Conservation (phyloP, 1,284 basidiomycete genomes). For the Melampsora americana region DNA sequence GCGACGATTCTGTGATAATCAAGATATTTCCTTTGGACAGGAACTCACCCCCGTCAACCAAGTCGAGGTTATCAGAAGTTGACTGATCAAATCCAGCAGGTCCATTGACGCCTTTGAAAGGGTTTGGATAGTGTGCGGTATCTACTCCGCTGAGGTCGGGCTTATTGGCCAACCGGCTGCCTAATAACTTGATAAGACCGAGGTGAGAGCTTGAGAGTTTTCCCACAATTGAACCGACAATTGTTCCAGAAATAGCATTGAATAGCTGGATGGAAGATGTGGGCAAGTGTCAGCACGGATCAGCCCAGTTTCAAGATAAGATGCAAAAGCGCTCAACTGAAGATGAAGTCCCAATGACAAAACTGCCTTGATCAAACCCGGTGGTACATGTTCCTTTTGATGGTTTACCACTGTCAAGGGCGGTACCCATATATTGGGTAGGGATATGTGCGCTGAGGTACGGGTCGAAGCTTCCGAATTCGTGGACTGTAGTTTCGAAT, state of each 20-base stretch:
- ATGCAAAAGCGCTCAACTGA: constrained; percentile 23
- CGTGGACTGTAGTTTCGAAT: constrained; percentile 58
- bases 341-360: constrained; percentile 26
- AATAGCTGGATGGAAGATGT: neutral
- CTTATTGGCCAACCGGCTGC: neutral
- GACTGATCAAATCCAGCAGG: constrained; percentile 45
- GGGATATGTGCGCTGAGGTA: constrained; percentile 51
- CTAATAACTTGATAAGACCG: constrained; percentile 6
- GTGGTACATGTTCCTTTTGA: constrained; percentile 27
- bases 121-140: constrained; percentile 20
- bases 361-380: constrained; percentile 33
- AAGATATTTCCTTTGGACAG: constrained; percentile 50
- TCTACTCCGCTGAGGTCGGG: constrained; percentile 54
- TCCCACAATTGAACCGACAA: neutral
- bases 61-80: constrained; percentile 53
- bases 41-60: constrained; percentile 58
- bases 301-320: neutral
- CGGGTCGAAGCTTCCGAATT: constrained; percentile 58
- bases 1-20: neutral
- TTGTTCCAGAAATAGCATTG: constrained; percentile 36
- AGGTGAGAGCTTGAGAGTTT: neutral
- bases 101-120: constrained; percentile 46
- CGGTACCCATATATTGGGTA: constrained; percentile 55
- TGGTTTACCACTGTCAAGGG: constrained; percentile 52
- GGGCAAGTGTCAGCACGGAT: neutral